These are phyloP conservation scores for Pugionium dolabratum DNA, from an alignment of 345 rosid species.

Conservation along the genomic window DNA sequence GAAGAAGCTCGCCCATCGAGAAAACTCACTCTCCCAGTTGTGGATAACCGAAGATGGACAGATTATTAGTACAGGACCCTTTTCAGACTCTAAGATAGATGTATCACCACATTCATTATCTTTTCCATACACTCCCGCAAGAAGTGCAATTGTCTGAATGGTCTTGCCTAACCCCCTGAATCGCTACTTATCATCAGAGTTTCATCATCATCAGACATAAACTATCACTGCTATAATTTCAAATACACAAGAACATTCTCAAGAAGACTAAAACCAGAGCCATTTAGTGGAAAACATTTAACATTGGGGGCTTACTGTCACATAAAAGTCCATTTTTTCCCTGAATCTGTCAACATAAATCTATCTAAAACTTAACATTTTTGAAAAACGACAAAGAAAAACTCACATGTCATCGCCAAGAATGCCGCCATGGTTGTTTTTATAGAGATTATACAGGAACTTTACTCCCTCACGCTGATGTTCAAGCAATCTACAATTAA, in stretches of 20 bases:
- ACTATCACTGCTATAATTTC: not conserved
- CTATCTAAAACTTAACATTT: not conserved
- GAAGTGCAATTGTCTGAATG: conserved; percentile 90
- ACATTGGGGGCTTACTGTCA: not conserved
- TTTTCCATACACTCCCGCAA: conserved; percentile 79
- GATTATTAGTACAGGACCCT: conserved; percentile 67
- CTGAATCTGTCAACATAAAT: not conserved
- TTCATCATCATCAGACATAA: conserved; percentile 14
- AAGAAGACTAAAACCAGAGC: conserved; percentile 3
- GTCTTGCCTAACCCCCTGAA: conserved; percentile 97
- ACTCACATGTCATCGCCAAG: conserved; percentile 99
- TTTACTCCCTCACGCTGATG: conserved; percentile 85
- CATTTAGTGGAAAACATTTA: not conserved
- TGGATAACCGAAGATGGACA: conserved; percentile 89
- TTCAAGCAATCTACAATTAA: conserved; percentile 85
- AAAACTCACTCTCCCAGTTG: conserved; percentile 93
- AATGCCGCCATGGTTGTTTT: conserved; percentile 83
- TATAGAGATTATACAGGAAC: conserved; percentile 68
- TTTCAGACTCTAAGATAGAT: conserved; percentile 34
- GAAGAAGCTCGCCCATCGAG: conserved; percentile 83
- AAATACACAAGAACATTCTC: conserved; percentile 17
- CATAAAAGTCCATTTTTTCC: not conserved
- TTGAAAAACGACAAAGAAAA: not conserved
- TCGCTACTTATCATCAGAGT: conserved; percentile 16
- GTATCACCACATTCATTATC: conserved; percentile 56